Evolutionary conservation across 148 eudicot genomes (phyloP), one percentile per base, ranked within the genome.

Genomic region (Fagopyrum tataricum): DNA sequence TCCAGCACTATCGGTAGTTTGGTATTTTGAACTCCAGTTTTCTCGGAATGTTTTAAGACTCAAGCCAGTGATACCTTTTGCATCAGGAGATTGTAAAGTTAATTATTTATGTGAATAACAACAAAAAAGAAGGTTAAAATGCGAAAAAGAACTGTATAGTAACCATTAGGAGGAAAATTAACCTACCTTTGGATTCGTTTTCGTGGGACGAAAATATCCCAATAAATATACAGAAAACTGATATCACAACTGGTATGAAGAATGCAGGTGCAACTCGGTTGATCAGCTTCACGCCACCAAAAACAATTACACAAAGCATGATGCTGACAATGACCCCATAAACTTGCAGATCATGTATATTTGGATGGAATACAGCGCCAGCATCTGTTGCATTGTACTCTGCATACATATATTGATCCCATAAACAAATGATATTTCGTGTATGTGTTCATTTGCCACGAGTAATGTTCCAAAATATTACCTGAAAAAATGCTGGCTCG

Each of bases 281-380:
- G 76, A 96, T 96, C 85, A 92, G 87, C 86, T 92, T 96, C 75
- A 96, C 99, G 44, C 99, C 99, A 78, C 99, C 99, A 77, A 96
- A 96, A 70, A 96, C 97, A 68, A 96, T 86, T 75, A 95, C 90
- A 51, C 91, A 87, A 59, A 96, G 88, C 78, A 92, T 69, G 82
- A 96, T 88, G 77, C 97, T 88, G 78, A 96, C 96, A 74, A 92
- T 72, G 72, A 96, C 84, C 82, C 99, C 97, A 81, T 96, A 96
- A 78, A 96, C 82, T 81, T 96, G 99, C 81, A 96, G 82, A 79
- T 92, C 99, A 75, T 96, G 99, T 78, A 96, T 78, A 82, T 89
- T 96, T 43, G 96, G 83, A 78, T 82, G 89, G 78, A 88, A 74
- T 73, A 92, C 82, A 62, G 90, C 87, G 72, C 82, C 83, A 69